Conservation (phyloP, 2,329 filamentous ascomycete species). For the Colletotrichum lupini region DNA sequence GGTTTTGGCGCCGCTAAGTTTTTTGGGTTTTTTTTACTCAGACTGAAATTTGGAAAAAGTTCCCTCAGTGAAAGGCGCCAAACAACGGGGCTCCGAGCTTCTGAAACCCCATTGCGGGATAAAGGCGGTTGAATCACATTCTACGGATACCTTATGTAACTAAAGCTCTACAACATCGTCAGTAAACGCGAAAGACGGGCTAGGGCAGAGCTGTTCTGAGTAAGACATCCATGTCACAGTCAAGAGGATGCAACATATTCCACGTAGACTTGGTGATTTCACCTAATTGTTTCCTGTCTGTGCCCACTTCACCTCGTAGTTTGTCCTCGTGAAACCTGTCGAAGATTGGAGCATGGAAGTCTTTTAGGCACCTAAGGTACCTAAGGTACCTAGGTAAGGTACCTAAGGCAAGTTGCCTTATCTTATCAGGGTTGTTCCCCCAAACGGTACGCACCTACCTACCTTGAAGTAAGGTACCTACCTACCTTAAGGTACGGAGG, state of each 20-base stretch:
- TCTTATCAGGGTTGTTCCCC: neutral
- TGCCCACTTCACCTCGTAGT: too few relatives aligned
- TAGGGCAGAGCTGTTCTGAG: too few relatives aligned
- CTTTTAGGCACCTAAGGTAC: neutral
- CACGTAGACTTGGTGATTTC: neutral
- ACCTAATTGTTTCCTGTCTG: neutral
- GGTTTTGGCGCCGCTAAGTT: neutral
- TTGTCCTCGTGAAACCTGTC: neutral
- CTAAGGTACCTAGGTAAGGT: too few relatives aligned
- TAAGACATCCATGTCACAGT: neutral
- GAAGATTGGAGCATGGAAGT: neutral
- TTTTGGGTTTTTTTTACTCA: neutral
- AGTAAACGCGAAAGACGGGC: neutral
- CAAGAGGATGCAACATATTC: neutral
- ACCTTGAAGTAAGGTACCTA: neutral
- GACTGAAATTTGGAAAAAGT: neutral
- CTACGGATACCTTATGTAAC: neutral
- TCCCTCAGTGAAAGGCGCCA: neutral
- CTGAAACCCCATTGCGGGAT: neutral
- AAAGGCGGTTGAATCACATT: neutral
- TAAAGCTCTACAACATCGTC: neutral
- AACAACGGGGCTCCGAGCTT: neutral
- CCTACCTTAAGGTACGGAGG: too few relatives aligned
- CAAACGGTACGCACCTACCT: neutral
- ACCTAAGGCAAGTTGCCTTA: neutral